A percentile compares a stretch with the other conserved stretches of the same genome.
Evolutionary conservation across 1,284 basidiomycete genomes (phyloP).

Genomic region (Fomitopsis pinicola): DNA sequence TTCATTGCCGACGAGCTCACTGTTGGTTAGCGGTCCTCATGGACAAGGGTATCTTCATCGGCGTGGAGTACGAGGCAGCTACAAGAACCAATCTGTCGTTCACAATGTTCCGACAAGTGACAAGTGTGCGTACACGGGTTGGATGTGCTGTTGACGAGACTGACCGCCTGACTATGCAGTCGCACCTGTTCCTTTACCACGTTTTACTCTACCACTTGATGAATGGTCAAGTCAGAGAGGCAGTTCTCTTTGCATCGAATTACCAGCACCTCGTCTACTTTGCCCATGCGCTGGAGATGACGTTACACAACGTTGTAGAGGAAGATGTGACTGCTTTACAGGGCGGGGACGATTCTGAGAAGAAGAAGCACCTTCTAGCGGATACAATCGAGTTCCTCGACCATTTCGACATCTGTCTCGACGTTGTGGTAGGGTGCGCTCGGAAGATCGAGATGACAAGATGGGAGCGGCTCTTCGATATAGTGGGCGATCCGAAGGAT

Average conservation of each 20-base stretch:
- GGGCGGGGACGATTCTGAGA: slow-evolving; percentile 17
- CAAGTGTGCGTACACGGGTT: slow-evolving; percentile 58
- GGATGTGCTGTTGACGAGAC: too few relatives aligned
- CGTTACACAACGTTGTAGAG: slow-evolving; percentile 92
- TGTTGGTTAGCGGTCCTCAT: slow-evolving; percentile 80
- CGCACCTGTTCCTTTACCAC: slow-evolving; percentile 93
- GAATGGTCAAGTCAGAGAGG: slow-evolving; percentile 67
- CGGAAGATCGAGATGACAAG: slow-evolving; percentile 94
- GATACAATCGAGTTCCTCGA: slow-evolving; percentile 89
- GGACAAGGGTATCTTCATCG: slow-evolving; percentile 98
- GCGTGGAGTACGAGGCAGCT: slow-evolving; percentile 86
- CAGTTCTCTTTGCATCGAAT: slow-evolving; percentile 82
- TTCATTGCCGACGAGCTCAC: slow-evolving; percentile 2
- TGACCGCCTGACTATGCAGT: slow-evolving; percentile 39
- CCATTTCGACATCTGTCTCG: slow-evolving; percentile 85
- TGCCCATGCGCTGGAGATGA: slow-evolving; percentile 89
- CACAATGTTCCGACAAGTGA: slow-evolving; percentile 88
- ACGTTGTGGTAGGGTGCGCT: slow-evolving; percentile 95
- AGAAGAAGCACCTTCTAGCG: slow-evolving; percentile 49
- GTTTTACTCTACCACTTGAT: slow-evolving; percentile 85
- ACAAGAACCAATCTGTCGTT: slow-evolving; percentile 81
- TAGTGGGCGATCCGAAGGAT: slow-evolving; percentile 85
- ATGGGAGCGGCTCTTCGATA: slow-evolving; percentile 86
- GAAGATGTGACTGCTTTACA: slow-evolving; percentile 55
- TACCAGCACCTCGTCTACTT: slow-evolving; percentile 93